These are phyloP conservation scores for Penicillium sp. DNA, from an alignment of 2,329 filamentous ascomycete species.

Conservation along the genomic window DNA sequence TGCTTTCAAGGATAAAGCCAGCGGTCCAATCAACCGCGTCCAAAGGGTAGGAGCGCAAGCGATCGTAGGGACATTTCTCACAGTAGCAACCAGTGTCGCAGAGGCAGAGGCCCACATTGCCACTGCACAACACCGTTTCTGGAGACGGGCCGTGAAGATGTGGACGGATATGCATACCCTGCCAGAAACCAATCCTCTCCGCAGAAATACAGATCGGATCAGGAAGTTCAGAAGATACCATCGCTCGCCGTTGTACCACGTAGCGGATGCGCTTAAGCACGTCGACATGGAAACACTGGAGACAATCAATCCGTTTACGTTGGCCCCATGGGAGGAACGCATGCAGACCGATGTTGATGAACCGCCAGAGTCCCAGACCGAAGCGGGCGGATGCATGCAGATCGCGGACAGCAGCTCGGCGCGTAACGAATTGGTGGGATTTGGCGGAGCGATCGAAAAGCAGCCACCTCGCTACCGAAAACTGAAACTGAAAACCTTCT, in stretches of 20 bases:
- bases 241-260: neutral
- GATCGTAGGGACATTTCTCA: slow-evolving; percentile 26
- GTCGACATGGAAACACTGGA: neutral
- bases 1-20: slow-evolving; percentile 16
- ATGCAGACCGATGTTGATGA: neutral
- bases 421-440: slow-evolving; percentile 19
- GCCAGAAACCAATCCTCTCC: slow-evolving; percentile 16
- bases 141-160: slow-evolving; percentile 18
- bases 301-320: neutral
- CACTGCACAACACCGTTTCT: too few relatives aligned
- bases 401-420: slow-evolving; percentile 21
- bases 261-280: neutral
- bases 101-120: slow-evolving; percentile 26
- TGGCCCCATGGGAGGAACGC: neutral
- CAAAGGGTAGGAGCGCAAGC: slow-evolving; percentile 26
- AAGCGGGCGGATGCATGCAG: slow-evolving; percentile 9
- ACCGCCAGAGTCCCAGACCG: neutral
- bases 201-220: slow-evolving; percentile 15
- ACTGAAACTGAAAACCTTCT: slow-evolving; percentile 20
- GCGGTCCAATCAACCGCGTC: slow-evolving; percentile 21
- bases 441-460: slow-evolving; percentile 25
- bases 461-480: slow-evolving; percentile 29
- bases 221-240: neutral
- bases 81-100: slow-evolving; percentile 22
- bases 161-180: slow-evolving; percentile 18